phyloP scores from a whole-genome alignment of 2,329 filamentous ascomycete genomes.

The Lecanicillium sp. region DNA sequence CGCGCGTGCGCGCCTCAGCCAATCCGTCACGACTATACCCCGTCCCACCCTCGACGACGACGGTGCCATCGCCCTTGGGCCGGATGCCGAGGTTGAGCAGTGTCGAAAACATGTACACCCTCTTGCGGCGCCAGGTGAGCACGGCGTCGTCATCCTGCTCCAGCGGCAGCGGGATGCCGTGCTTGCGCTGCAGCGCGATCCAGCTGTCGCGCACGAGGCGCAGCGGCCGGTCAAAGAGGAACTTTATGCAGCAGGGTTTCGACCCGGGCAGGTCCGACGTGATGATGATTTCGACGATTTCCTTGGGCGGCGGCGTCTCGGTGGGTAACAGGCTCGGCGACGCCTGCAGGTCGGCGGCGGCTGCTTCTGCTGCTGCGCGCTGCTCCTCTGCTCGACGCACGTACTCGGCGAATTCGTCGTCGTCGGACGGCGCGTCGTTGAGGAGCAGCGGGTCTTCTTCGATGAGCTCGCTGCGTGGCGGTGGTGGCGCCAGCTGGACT shows the following conservation, averaged over 20 bases:
- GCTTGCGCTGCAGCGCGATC: conserved; percentile 52
- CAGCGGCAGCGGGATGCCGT: conserved; percentile 23
- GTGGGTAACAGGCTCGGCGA: neutral
- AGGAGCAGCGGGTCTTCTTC: conserved; percentile 11
- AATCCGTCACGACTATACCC: conserved; percentile 33
- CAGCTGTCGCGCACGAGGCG: conserved; percentile 61
- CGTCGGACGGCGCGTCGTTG: conserved; percentile 18
- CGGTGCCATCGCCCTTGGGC: conserved; percentile 31
- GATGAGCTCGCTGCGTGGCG: conserved; percentile 16
- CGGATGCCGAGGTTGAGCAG: conserved; percentile 59
- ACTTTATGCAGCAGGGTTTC: conserved; percentile 48
- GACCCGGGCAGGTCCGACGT: conserved; percentile 57
- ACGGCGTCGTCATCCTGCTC: conserved; percentile 51
- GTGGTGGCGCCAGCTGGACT: conserved; percentile 2
- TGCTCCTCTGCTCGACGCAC: conserved; percentile 31
- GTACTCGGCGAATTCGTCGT: conserved; percentile 39
- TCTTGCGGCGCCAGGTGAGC: conserved; percentile 69
- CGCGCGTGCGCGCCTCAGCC: conserved; percentile 41
- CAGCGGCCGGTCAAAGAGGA: conserved; percentile 60
- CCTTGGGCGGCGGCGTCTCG: neutral
- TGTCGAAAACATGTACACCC: conserved; percentile 69
- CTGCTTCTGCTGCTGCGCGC: conserved; percentile 12
- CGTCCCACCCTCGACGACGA: conserved; percentile 23
- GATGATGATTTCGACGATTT: conserved; percentile 34
- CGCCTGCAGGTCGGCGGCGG: conserved; percentile 15